A percentile compares a stretch with the other conserved stretches of the same genome.
phyloP scores from a whole-genome alignment of 23 red algal species.

The Cyanidioschyzon merolae region DNA sequence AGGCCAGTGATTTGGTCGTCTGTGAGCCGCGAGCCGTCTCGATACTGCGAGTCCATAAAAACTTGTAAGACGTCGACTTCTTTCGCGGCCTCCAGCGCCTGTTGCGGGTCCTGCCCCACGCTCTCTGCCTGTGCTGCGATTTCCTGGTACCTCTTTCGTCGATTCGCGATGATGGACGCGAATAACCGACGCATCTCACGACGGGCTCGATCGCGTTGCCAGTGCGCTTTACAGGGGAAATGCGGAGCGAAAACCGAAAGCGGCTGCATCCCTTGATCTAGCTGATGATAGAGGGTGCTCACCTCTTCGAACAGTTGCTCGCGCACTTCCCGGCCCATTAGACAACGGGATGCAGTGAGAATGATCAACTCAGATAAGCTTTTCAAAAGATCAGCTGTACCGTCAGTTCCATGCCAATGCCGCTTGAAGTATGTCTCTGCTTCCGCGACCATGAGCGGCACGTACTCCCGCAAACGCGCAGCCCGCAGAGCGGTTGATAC shows the following conservation, averaged over 20 bases:
- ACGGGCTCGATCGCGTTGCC: conserved; percentile 52
- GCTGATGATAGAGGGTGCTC: conserved; percentile 53
- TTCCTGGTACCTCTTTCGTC: conserved; percentile 26
- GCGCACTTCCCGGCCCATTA: conserved; percentile 90
- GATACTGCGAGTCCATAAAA: conserved; percentile 72
- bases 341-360: conserved; percentile 86
- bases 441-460: conserved; percentile 87
- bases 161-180: conserved; percentile 51
- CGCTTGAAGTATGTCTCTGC: conserved; percentile 55
- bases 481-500: conserved; percentile 65
- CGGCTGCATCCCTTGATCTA: conserved; percentile 99
- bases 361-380: conserved; percentile 78
- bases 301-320: conserved; percentile 96
- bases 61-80: conserved; percentile 92
- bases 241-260: conserved; percentile 82
- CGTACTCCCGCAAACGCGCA: conserved; percentile 68
- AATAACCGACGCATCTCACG: conserved; percentile 61
- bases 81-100: conserved; percentile 6
- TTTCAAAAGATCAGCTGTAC: conserved; percentile 63
- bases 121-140: conserved; percentile 18
- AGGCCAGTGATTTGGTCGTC: conserved; percentile 73
- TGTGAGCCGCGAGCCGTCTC: conserved; percentile 44
- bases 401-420: conserved; percentile 40
- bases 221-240: conserved; percentile 71
- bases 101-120: not conserved